Base-by-base conservation (phyloP, 192 early-diverging fungal genomes). In the Coemansia sp. region DNA sequence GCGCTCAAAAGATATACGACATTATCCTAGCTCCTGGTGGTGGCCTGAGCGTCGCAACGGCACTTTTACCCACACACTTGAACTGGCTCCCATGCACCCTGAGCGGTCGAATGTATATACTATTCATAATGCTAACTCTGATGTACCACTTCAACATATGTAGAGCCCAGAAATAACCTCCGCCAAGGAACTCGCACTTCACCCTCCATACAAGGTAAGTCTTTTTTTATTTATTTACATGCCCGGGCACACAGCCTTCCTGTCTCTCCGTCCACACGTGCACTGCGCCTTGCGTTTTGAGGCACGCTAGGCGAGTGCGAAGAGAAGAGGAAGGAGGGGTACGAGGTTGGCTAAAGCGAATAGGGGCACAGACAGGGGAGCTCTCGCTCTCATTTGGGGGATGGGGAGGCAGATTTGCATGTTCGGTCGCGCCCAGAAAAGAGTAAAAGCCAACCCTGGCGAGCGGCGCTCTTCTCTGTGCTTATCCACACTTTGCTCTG, bases 261-360 rank as follows among this genome's bases (percentile, higher is more conserved):
- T 40, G 38, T 40, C 38, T 40, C 57, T 31, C 18, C 31, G n/a
- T 18, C 57, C 38, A 59, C 67, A 68, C 67, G 38, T 68, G 67
- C 54, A 38, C 10, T 59, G 38, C 67, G 67, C 67, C 67, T 68
- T 68, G 67, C 67, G 31, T 54, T 40, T 59, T 24, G 54, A 54
- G 54, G 54, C 54, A 57, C 54, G 29, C 54, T 57, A 57, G 24
- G 54, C 29, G 20, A 31, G 29, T 57, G 54, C 27, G 10, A 31
- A 0, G 27, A 15, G 29, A 31, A 27, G 29, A 29, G 29, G 29
- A 29, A 29, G 29, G 29, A 29, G n/a, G 22, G 9, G 38, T 10
- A 8, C 38, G 38, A 40, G 10, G 38, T 40, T 40, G 38, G 38
- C 10, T 10, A 10, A 40, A 9, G 54, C 54, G 29, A 57, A 27